phyloP scores from a whole-genome alignment of 192 early-diverging fungal genomes.

The Chytriomyces sp. region DNA sequence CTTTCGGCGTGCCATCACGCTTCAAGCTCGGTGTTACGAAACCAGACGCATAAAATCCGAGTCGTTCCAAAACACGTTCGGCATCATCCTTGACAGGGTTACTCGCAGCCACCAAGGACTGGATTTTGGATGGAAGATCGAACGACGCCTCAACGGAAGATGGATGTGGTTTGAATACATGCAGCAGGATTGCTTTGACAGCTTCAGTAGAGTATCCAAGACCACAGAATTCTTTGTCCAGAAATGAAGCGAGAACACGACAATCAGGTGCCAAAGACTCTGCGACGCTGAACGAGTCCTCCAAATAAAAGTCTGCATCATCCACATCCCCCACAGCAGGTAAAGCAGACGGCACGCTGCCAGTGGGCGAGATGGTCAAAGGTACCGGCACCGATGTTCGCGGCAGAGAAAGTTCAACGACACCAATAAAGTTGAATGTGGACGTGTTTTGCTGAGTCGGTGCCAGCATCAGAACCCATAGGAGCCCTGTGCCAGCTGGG shows the following conservation, averaged over 20 bases:
- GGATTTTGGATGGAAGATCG: not conserved
- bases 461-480: not conserved
- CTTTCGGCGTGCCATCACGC: not conserved
- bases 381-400: too few relatives aligned
- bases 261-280: too few relatives aligned
- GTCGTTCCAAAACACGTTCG: not conserved
- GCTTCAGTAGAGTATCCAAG: slow-evolving; percentile 4
- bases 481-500: not conserved
- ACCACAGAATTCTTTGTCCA: too few relatives aligned
- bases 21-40: not conserved
- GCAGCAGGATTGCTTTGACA: slow-evolving; percentile 2
- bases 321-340: too few relatives aligned
- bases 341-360: too few relatives aligned
- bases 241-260: too few relatives aligned
- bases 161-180: not conserved
- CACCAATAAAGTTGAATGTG: not conserved
- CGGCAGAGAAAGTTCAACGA: not conserved
- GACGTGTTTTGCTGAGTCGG: not conserved
- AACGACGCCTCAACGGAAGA: too few relatives aligned
- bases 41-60: not conserved
- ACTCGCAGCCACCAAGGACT: not conserved
- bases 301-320: not conserved
- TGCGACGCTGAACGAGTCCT: not conserved
- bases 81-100: not conserved
- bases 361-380: too few relatives aligned